Percentiles rank a stretch among this genome's conserved stretches.
phyloP scores from a whole-genome alignment of 2,329 filamentous ascomycete genomes.

The Fusarium nurragi region DNA sequence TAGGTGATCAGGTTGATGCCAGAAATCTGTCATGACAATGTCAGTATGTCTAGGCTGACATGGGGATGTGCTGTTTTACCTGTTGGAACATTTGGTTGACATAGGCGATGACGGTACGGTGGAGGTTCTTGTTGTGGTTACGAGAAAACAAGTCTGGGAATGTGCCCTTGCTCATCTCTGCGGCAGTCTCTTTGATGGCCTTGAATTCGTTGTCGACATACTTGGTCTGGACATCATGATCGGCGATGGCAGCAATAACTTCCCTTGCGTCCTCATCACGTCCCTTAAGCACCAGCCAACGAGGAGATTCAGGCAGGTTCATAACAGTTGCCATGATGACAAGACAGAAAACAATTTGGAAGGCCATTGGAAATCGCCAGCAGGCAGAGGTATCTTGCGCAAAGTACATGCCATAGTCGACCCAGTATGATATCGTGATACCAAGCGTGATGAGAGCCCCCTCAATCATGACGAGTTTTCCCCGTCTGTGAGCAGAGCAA shows the following conservation, averaged over 20 bases:
- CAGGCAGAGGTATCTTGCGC: slow-evolving; percentile 50
- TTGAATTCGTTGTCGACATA: slow-evolving; percentile 67
- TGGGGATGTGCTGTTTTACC: neutral
- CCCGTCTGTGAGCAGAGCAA: slow-evolving; percentile 65
- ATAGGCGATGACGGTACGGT: slow-evolving; percentile 68
- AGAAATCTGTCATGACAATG: slow-evolving; percentile 51
- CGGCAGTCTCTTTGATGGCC: slow-evolving; percentile 72
- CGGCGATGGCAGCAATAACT: slow-evolving; percentile 63
- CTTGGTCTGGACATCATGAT: slow-evolving; percentile 63
- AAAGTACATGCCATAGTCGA: slow-evolving; percentile 67
- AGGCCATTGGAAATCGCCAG: slow-evolving; percentile 69
- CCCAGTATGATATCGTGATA: slow-evolving; percentile 68
- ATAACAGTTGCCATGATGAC: slow-evolving; percentile 65
- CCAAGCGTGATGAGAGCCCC: slow-evolving; percentile 66
- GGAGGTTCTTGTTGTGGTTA: slow-evolving; percentile 65
- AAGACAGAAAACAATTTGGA: slow-evolving; percentile 65
- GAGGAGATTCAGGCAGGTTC: slow-evolving; percentile 63
- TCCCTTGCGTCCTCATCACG: slow-evolving; percentile 58
- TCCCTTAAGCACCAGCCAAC: slow-evolving; percentile 58
- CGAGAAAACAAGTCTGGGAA: slow-evolving; percentile 68
- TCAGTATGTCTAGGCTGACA: neutral
- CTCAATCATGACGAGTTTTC: slow-evolving; percentile 70
- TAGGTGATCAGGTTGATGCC: slow-evolving; percentile 71
- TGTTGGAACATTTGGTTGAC: slow-evolving; percentile 71
- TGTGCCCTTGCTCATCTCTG: slow-evolving; percentile 71